These are phyloP conservation scores for Cadophora sp. DNA, from an alignment of 2,329 filamentous ascomycete species.

Conservation along the genomic window DNA sequence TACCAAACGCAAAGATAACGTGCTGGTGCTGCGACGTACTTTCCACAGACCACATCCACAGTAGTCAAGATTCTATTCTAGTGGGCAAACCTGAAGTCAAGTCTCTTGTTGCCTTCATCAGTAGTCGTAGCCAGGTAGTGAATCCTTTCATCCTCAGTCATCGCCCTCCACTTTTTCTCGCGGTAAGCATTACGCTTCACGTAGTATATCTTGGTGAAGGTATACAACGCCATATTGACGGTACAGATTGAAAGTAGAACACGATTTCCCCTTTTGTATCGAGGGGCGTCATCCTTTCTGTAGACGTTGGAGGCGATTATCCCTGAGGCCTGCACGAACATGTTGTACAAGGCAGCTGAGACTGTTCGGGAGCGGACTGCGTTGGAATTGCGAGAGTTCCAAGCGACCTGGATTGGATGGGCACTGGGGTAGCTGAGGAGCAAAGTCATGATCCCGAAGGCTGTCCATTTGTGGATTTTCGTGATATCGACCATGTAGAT, in stretches of 20 bases:
- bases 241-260: constrained; percentile 55
- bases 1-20: too few relatives aligned
- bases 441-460: constrained; percentile 52
- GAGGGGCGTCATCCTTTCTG: constrained; percentile 51
- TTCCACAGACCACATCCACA: not conserved
- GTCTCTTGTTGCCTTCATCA: constrained; percentile 51
- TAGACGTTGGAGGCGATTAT: constrained; percentile 50
- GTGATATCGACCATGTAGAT: constrained; percentile 49
- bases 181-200: constrained; percentile 50
- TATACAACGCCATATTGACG: constrained; percentile 47
- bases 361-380: constrained; percentile 67
- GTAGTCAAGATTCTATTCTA: constrained; percentile 44
- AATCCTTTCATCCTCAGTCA: constrained; percentile 53
- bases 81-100: constrained; percentile 36
- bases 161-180: constrained; percentile 51
- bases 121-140: constrained; percentile 53
- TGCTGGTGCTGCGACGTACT: too few relatives aligned
- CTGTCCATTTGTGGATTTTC: constrained; percentile 50
- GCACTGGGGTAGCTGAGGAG: constrained; percentile 49
- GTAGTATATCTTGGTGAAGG: constrained; percentile 54
- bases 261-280: constrained; percentile 61
- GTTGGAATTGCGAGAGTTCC: constrained; percentile 64
- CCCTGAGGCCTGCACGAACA: constrained; percentile 53
- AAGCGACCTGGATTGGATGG: constrained; percentile 57
- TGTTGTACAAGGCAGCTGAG: constrained; percentile 69